phyloP scores from a whole-genome alignment of 208 protist species.

The Blechomonas ayalai region DNA sequence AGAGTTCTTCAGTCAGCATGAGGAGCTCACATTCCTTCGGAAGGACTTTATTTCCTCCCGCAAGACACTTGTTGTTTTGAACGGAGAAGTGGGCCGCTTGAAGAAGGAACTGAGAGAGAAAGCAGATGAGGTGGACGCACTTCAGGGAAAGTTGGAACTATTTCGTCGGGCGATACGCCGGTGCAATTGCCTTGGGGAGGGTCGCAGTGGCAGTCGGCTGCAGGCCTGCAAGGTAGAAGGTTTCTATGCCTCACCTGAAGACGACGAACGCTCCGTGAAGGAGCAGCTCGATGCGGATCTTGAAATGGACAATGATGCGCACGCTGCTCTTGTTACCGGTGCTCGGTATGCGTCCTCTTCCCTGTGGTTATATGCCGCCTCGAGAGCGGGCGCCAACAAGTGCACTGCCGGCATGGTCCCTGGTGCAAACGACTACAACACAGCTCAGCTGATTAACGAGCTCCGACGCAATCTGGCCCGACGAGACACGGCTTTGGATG shows the following conservation, averaged over 20 bases:
- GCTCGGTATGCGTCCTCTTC: constrained; percentile 2
- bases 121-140: constrained; percentile 21
- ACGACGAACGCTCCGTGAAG: too few species aligned
- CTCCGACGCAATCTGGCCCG: constrained; percentile 64
- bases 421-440: constrained; percentile 10
- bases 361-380: constrained; percentile 12
- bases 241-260: too few species aligned
- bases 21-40: constrained; percentile 70
- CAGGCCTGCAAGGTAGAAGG: too few species aligned
- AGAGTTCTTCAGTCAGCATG: constrained; percentile 41
- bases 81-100: constrained; percentile 45
- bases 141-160: constrained; percentile 1
- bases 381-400: too few species aligned
- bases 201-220: too few species aligned
- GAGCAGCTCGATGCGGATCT: background rate
- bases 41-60: constrained; percentile 41
- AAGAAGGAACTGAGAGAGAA: constrained; percentile 25
- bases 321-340: background rate
- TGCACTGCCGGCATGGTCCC: constrained; percentile 6
- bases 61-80: constrained; percentile 35
- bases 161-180: too few species aligned
- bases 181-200: too few species aligned
- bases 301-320: background rate
- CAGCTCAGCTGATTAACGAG: constrained; percentile 37
- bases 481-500: constrained; percentile 60